Evolutionary conservation across 768 basidiomycete genomes (phyloP).

Genomic region (Coprinopsis marcescibilis): DNA sequence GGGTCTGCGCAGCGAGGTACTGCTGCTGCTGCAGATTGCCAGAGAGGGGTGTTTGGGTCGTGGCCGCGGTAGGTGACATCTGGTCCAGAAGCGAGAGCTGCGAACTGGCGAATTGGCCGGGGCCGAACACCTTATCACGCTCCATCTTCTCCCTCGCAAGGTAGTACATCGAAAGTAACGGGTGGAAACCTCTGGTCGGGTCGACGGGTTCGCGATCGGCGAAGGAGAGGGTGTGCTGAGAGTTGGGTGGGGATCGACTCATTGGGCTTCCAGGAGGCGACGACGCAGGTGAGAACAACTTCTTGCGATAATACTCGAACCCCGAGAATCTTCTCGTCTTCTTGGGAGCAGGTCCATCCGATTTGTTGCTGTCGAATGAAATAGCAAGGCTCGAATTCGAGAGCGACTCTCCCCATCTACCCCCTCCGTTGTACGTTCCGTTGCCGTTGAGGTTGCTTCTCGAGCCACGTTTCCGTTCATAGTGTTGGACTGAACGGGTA

Average conservation of each 20-base stretch:
- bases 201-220: conserved; percentile 53
- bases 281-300: conserved; percentile 68
- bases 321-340: conserved; percentile 87
- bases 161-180: conserved; percentile 93
- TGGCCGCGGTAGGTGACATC: conserved; percentile 11
- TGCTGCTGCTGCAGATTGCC: conserved; percentile 11
- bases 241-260: conserved; percentile 53
- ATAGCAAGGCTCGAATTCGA: conserved; percentile 69
- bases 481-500: conserved; percentile 61
- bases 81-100: conserved; percentile 55
- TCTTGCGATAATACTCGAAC: conserved; percentile 90
- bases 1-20: conserved; percentile 13
- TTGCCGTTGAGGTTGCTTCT: conserved; percentile 29
- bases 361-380: conserved; percentile 50
- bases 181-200: conserved; percentile 91
- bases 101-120: conserved; percentile 89
- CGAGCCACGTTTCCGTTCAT: conserved; percentile 63
- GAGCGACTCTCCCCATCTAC: conserved; percentile 50
- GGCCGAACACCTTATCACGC: conserved; percentile 88
- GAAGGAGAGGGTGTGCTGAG: conserved; percentile 48
- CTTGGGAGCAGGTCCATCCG: conserved; percentile 41
- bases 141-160: conserved; percentile 94
- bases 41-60: conserved; percentile 9
- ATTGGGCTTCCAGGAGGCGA: conserved; percentile 37
- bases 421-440: conserved; percentile 27